These are phyloP conservation scores for Neoscytalidium dimidiatum DNA, from an alignment of 2,329 filamentous ascomycete species.

Conservation along the genomic window DNA sequence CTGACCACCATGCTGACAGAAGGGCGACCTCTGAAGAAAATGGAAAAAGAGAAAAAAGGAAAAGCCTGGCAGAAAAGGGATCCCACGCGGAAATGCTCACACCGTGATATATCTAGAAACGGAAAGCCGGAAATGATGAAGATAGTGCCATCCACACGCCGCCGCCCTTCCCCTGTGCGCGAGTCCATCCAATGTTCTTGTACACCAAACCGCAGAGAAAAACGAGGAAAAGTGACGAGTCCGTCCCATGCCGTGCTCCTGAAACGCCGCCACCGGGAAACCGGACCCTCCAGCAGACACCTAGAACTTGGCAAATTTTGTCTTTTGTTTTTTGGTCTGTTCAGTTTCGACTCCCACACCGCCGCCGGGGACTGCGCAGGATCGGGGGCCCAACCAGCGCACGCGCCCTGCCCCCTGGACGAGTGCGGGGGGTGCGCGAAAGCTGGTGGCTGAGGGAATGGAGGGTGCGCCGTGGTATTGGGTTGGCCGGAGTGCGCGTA, in stretches of 20 bases:
- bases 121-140: background rate
- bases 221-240: background rate
- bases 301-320: background rate
- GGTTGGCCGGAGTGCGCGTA: constrained; percentile 2
- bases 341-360: background rate
- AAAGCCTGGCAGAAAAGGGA: background rate
- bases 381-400: constrained; percentile 4
- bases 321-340: background rate
- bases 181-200: constrained; percentile 19
- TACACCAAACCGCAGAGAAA: constrained; percentile 19
- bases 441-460: constrained; percentile 11
- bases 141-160: constrained; percentile 8
- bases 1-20: constrained; percentile 16
- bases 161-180: background rate
- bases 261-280: constrained; percentile 3
- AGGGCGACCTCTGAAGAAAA: background rate
- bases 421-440: background rate
- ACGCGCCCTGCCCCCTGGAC: background rate
- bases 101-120: constrained; percentile 17
- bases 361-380: background rate
- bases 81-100: constrained; percentile 19
- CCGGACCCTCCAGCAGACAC: background rate
- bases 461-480: constrained; percentile 19
- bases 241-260: constrained; percentile 18
- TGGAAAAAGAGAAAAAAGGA: background rate